A percentile compares a stretch with the other conserved stretches of the same genome.
Conservation (phyloP, 306 rosid genomes). For the Malus fusca region DNA sequence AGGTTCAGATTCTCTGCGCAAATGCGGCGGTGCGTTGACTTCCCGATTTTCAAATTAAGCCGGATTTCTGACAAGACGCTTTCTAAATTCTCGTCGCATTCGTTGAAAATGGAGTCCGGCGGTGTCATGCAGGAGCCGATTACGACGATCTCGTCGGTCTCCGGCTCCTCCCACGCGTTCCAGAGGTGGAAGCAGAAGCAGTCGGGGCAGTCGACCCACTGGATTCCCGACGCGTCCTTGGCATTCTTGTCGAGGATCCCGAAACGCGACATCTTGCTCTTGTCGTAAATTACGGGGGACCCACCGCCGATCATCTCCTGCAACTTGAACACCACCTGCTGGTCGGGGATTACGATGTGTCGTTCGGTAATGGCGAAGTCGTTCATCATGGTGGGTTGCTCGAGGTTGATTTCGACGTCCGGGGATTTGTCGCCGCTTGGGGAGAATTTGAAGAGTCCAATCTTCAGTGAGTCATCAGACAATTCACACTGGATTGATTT, state of each 20-base stretch:
- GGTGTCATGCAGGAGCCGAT: constrained; percentile 98
- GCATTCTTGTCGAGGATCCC: constrained; percentile 73
- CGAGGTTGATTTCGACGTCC: constrained; percentile 58
- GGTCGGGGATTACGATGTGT: constrained; percentile 77
- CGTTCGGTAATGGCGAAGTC: constrained; percentile 81
- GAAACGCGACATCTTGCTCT: constrained; percentile 51
- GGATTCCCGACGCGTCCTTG: constrained; percentile 24
- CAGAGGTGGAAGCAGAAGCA: constrained; percentile 92
- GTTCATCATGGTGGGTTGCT: constrained; percentile 82
- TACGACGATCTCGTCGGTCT: constrained; percentile 63
- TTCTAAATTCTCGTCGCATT: constrained; percentile 65
- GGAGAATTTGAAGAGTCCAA: constrained; percentile 54
- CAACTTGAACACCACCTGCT: constrained; percentile 80
- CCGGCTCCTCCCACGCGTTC: constrained; percentile 91
- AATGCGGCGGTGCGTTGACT: constrained; percentile 56
- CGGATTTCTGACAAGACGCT: constrained; percentile 74
- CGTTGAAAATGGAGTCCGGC: constrained; percentile 85
- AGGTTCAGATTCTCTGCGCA: constrained; percentile 52
- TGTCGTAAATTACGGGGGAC: constrained; percentile 75
- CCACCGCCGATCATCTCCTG: constrained; percentile 80
- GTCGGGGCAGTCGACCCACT: constrained; percentile 82
- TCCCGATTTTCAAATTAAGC: constrained; percentile 55
- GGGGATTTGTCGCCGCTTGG: constrained; percentile 55
- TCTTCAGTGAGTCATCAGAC: too few relatives aligned
- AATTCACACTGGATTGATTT: too few relatives aligned